Percentiles rank a stretch among this genome's conserved stretches.
These are phyloP conservation scores for Aspergillus indologenus DNA, from an alignment of 495 filamentous ascomycete genomes.

Conservation along the genomic window DNA sequence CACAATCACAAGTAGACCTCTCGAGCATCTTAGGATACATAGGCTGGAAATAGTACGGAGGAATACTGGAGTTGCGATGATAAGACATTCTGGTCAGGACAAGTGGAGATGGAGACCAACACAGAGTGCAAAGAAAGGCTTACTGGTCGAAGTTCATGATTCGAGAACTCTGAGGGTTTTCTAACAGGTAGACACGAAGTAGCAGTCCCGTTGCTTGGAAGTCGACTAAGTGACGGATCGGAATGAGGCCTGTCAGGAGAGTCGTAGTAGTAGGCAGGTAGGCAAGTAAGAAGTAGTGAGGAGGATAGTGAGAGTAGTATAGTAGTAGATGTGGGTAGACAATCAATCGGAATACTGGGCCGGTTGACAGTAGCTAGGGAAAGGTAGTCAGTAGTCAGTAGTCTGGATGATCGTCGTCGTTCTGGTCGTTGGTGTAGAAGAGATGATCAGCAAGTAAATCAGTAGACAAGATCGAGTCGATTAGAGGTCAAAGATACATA, in stretches of 20 bases:
- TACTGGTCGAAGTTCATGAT: slow-evolving; percentile 29
- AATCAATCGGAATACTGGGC: neutral
- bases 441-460: neutral
- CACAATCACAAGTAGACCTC: slow-evolving; percentile 24
- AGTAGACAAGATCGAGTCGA: neutral
- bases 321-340: neutral
- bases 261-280: slow-evolving; percentile 1
- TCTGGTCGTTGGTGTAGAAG: neutral
- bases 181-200: slow-evolving; percentile 3
- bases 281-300: neutral
- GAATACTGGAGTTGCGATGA: slow-evolving; percentile 19
- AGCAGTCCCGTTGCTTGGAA: neutral
- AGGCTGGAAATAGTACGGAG: slow-evolving; percentile 26
- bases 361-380: neutral
- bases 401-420: neutral
- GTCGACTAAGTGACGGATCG: neutral
- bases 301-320: neutral
- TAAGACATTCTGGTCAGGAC: slow-evolving; percentile 22
- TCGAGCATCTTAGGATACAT: slow-evolving; percentile 22
- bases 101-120: slow-evolving; percentile 19
- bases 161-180: slow-evolving; percentile 10
- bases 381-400: neutral
- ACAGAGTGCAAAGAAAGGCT: slow-evolving; percentile 20
- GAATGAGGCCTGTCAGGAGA: neutral
- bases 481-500: neutral